Conservation (phyloP, 2,329 filamentous ascomycete genomes). For the Xylaria sp. region DNA sequence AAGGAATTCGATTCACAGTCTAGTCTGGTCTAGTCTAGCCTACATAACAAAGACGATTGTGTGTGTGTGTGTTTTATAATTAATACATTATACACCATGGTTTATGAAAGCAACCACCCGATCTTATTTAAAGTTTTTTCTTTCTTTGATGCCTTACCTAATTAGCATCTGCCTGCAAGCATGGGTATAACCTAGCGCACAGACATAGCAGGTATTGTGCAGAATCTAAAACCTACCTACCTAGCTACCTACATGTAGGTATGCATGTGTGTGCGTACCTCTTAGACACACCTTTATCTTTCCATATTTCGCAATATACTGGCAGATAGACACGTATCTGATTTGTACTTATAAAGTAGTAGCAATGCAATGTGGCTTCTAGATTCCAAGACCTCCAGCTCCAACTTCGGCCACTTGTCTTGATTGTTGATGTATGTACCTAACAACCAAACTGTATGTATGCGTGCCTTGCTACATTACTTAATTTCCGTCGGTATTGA, state of each 20-base stretch:
- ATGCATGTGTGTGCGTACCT: no score
- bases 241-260: no score
- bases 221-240: no score
- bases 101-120: neutral
- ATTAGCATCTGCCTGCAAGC: constrained; percentile 4
- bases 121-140: neutral
- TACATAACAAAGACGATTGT: neutral
- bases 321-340: neutral
- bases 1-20: neutral
- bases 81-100: neutral
- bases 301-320: no score
- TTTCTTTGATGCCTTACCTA: constrained; percentile 21
- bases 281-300: no score
- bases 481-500: neutral
- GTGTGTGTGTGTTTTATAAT: no score
- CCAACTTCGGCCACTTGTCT: neutral
- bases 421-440: neutral
- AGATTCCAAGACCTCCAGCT: neutral
- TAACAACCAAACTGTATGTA: neutral
- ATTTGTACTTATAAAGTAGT: neutral
- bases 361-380: neutral
- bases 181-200: neutral
- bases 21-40: neutral
- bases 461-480: neutral
- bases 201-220: neutral